Evolutionary conservation across 768 basidiomycete genomes (phyloP).

Genomic region (Kwoniella shandongensis): DNA sequence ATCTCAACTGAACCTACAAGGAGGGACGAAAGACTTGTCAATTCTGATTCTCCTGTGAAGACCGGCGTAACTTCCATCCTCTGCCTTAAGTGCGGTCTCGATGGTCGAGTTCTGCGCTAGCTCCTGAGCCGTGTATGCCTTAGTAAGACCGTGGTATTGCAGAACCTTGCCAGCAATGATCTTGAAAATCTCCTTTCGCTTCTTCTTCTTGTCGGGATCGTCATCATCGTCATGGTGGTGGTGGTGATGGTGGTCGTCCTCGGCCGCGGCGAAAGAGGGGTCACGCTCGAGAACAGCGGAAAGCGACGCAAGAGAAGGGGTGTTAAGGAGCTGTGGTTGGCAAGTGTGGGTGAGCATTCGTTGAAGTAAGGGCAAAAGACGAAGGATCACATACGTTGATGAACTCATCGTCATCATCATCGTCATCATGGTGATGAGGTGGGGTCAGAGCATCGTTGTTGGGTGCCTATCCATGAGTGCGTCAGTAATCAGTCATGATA

Average conservation of each 20-base stretch:
- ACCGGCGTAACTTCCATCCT: constrained; percentile 48
- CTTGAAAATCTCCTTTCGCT: constrained; percentile 61
- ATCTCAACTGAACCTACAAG: constrained; percentile 31
- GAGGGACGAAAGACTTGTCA: constrained; percentile 49
- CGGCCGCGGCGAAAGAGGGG: constrained; percentile 18
- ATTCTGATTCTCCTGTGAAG: constrained; percentile 46
- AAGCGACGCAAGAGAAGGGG: constrained; percentile 39
- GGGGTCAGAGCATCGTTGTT: constrained; percentile 51
- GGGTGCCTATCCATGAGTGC: constrained; percentile 25
- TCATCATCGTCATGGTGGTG: constrained; percentile 36
- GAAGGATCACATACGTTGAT: constrained; percentile 21
- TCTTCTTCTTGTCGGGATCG: constrained; percentile 54
- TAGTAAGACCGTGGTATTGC: constrained; percentile 62
- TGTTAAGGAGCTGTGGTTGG: constrained; percentile 24
- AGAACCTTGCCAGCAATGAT: constrained; percentile 61
- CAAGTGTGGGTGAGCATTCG: neutral
- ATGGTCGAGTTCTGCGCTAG: constrained; percentile 63
- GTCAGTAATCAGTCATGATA: constrained; percentile 2
- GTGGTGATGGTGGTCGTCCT: constrained; percentile 29
- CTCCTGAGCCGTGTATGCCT: constrained; percentile 52
- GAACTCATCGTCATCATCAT: constrained; percentile 39
- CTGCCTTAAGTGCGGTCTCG: constrained; percentile 52
- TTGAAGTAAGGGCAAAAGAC: neutral
- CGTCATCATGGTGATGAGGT: constrained; percentile 38
- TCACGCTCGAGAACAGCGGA: constrained; percentile 29